Evolutionary conservation across 1,139 yeast genomes (phyloP), one percentile per base, ranked within the genome.

Genomic region (Suhomyces yuchorum): DNA sequence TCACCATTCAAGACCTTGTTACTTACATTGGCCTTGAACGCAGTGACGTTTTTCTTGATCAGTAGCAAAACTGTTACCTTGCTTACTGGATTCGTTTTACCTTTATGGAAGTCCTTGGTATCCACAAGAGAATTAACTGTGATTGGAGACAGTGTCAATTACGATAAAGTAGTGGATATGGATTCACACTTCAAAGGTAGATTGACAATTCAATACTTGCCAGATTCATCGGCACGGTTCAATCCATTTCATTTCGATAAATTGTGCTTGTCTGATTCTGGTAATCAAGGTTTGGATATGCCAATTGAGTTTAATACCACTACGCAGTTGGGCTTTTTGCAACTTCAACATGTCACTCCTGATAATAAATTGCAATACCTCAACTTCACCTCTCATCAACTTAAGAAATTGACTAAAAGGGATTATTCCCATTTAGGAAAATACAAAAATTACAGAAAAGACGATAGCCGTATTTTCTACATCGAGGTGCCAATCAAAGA

Each of bases 241-340:
- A 90, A 92, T 55, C 97, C 97, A 1, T 81, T 84, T 55, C 80
- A 77, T 40, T 80, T 78, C 36, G 77, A 81, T 23, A 59, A 60
- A 12, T 77, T 76, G 50, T 92, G 98, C 65, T 63, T 90, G 41
- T 82, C 82, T 42, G 43, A 52, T 2, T 57, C 51, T 1, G 51
- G 56, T 3, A 53, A 51, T 35, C 57, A 40, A 28, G 43, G 24
- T 1, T 52, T 74, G 23, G 65, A 75, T 28, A 75, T 92, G 54
- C 97, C 98, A 4, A 74, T 93, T 18, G 83, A 87, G 55, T 80
- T 91, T 57, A 92, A 93, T 59, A 85, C 97, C 15, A 84, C 97
- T 2, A 78, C 84, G 2, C 87, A 84, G 40, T 78, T 96, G 3
- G 85, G 85, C 1, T 74, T 68, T 47, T 67, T 93, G 40, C 93